These are phyloP conservation scores for Xylaria multiplex DNA, from an alignment of 2,329 filamentous ascomycete genomes.

Conservation along the genomic window DNA sequence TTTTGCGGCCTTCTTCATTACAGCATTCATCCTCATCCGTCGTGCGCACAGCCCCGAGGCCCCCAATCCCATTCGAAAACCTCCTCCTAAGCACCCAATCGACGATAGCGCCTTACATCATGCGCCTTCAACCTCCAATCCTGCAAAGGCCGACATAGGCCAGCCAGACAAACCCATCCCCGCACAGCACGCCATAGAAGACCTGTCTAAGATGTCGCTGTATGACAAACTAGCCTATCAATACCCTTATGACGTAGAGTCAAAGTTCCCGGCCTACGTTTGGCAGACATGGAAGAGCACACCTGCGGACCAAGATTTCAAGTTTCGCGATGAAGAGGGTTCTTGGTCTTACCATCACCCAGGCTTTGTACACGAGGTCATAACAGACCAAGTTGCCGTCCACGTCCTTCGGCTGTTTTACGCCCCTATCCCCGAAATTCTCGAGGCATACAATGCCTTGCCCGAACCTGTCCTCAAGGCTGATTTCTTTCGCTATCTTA, in stretches of 20 bases:
- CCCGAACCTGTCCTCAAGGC: conserved; percentile 81
- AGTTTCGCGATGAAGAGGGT: conserved; percentile 84
- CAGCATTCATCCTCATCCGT: conserved; percentile 50
- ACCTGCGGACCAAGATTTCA: conserved; percentile 80
- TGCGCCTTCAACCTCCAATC: conserved; percentile 40
- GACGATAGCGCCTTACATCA: conserved; percentile 33
- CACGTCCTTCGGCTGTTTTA: conserved; percentile 88
- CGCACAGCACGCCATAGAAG: conserved; percentile 72
- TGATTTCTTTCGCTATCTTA: conserved; percentile 81
- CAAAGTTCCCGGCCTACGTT: conserved; percentile 95
- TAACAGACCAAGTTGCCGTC: conserved; percentile 87
- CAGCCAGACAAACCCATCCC: conserved; percentile 50
- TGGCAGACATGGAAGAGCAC: conserved; percentile 99
- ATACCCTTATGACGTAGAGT: conserved; percentile 89
- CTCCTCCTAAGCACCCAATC: conserved; percentile 43
- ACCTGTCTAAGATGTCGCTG: conserved; percentile 77
- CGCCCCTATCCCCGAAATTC: conserved; percentile 79
- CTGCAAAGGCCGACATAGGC: conserved; percentile 22
- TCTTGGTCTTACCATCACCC: conserved; percentile 91
- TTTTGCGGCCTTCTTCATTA: conserved; percentile 49
- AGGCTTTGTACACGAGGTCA: conserved; percentile 93
- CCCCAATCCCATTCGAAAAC: conserved; percentile 43
- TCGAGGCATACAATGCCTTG: conserved; percentile 78
- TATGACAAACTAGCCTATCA: conserved; percentile 88
- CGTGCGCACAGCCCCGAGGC: conserved; percentile 46